These are phyloP conservation scores for Aaosphaeria pasadenensis DNA, from an alignment of 2,329 filamentous ascomycete species.

Conservation along the genomic window DNA sequence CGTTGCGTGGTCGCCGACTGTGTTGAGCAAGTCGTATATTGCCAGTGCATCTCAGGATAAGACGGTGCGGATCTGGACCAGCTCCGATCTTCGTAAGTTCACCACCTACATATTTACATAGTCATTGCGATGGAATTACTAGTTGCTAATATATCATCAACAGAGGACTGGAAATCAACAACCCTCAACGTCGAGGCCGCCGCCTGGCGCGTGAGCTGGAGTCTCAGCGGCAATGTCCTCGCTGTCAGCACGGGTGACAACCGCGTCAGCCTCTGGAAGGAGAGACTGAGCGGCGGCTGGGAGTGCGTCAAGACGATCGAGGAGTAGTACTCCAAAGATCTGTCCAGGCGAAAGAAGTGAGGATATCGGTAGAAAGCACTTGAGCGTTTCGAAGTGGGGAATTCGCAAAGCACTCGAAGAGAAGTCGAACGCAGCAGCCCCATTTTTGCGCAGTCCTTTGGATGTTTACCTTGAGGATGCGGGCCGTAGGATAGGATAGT, in stretches of 20 bases:
- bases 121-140: neutral
- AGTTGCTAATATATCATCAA: slow-evolving; percentile 43
- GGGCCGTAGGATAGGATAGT: too few species aligned
- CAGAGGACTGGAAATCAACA: slow-evolving; percentile 78
- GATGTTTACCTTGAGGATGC: too few species aligned
- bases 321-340: slow-evolving; percentile 52
- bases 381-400: too few species aligned
- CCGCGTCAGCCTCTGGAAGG: slow-evolving; percentile 97
- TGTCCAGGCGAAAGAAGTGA: too few species aligned
- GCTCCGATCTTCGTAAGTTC: slow-evolving; percentile 36
- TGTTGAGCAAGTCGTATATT: slow-evolving; percentile 94
- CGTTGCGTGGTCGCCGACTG: slow-evolving; percentile 93
- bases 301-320: slow-evolving; percentile 96
- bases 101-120: neutral
- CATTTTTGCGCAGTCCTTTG: too few species aligned
- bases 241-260: slow-evolving; percentile 94
- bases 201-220: slow-evolving; percentile 97
- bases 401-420: too few species aligned
- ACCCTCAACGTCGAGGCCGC: slow-evolving; percentile 83
- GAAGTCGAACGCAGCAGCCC: too few species aligned
- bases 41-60: slow-evolving; percentile 94
- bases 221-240: slow-evolving; percentile 91
- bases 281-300: slow-evolving; percentile 95
- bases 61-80: slow-evolving; percentile 95
- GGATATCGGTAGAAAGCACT: too few species aligned